Conservation (phyloP, 202 grass and related monocot species). For the Setaria italica region DNA sequence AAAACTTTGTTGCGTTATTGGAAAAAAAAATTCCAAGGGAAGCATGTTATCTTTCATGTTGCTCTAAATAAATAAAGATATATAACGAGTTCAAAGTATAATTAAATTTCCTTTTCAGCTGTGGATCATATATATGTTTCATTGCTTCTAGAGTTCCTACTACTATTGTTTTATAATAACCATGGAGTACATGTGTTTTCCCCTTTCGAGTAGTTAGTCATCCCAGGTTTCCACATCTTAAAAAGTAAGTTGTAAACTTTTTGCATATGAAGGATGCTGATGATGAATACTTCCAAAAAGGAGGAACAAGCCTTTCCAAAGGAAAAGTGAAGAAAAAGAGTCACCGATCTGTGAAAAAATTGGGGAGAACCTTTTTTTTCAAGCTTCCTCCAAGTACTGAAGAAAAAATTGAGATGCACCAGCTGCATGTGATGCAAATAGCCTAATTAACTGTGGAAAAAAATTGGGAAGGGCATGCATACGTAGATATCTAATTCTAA, state of each 20-base stretch:
- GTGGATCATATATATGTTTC: neutral
- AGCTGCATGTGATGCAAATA: neutral
- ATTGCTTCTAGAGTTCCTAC: neutral
- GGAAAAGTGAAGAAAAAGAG: neutral
- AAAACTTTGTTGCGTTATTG: neutral
- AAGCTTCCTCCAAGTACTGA: neutral
- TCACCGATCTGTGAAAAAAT: neutral
- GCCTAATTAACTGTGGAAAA: conserved; percentile 2
- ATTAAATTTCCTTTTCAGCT: neutral
- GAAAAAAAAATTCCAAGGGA: neutral
- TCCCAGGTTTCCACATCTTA: neutral
- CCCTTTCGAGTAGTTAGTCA: neutral
- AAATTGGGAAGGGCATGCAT: neutral
- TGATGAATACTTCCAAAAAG: conserved; percentile 28
- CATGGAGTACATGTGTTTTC: neutral
- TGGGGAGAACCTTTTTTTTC: neutral
- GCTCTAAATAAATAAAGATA: neutral
- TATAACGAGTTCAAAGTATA: neutral
- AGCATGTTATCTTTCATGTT: neutral
- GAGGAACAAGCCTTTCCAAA: neutral
- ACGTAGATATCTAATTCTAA: neutral
- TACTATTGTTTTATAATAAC: neutral
- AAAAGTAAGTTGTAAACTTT: conserved; percentile 5
- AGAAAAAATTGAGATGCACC: neutral
- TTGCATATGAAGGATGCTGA: neutral